A percentile compares a stretch with the other conserved stretches of the same genome.
These are phyloP conservation scores for Colletotrichum sp. DNA, from an alignment of 2,329 filamentous ascomycete genomes.

Conservation along the genomic window DNA sequence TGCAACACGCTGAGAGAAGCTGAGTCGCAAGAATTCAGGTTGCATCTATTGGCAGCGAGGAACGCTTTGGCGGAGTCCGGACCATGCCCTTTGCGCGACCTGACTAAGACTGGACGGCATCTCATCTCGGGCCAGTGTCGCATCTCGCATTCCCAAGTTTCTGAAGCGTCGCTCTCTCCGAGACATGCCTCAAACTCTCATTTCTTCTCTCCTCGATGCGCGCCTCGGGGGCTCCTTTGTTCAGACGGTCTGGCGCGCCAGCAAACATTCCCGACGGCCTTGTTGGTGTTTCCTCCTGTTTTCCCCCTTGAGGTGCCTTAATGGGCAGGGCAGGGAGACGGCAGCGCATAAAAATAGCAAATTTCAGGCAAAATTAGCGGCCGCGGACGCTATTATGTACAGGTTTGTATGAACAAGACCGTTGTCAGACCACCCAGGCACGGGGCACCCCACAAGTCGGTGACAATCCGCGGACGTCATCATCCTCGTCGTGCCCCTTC, in stretches of 20 bases:
- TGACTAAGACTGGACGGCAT: neutral
- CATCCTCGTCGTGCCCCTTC: neutral
- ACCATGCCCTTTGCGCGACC: neutral
- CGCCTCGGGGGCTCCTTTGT: neutral
- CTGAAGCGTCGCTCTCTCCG: neutral
- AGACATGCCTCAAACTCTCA: constrained; percentile 1
- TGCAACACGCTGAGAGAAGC: neutral
- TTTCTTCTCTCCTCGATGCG: neutral
- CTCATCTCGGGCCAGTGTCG: neutral
- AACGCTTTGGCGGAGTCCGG: neutral
- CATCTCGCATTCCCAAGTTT: neutral
- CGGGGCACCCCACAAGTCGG: neutral
- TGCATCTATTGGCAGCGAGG: neutral
- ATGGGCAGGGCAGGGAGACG: neutral
- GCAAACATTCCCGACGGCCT: neutral
- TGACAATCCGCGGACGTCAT: constrained; percentile 9
- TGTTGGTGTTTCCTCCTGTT: neutral
- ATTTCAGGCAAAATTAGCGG: neutral
- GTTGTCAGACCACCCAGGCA: constrained; percentile 13
- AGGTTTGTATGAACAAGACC: neutral
- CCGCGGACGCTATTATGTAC: neutral
- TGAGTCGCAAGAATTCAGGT: neutral
- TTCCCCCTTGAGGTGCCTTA: neutral
- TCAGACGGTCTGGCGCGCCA: neutral
- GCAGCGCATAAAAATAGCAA: constrained; percentile 7